A percentile compares a stretch with the other conserved stretches of the same genome.
These are phyloP conservation scores for Tulasnella sp. DNA, from an alignment of 768 basidiomycete genomes.

Conservation along the genomic window DNA sequence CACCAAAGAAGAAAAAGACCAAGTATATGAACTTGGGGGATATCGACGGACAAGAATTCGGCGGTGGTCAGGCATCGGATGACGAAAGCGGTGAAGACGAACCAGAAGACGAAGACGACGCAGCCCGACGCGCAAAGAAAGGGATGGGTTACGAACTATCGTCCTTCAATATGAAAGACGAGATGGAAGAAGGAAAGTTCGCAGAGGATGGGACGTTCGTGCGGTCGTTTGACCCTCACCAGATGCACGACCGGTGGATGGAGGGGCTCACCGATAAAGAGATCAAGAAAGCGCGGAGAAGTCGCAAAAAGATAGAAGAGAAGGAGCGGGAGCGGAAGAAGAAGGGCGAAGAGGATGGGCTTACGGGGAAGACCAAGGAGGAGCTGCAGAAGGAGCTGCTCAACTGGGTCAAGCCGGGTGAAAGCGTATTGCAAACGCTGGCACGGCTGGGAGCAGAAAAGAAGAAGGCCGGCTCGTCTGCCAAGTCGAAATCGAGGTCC, in stretches of 20 bases:
- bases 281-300: constrained; percentile 67
- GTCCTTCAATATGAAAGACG: constrained; percentile 97
- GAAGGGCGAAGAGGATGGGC: constrained; percentile 55
- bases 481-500: constrained; percentile 10
- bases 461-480: constrained; percentile 34
- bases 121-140: constrained; percentile 56
- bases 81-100: constrained; percentile 26
- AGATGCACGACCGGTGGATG: constrained; percentile 92
- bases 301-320: constrained; percentile 63
- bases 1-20: constrained; percentile 45
- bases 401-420: constrained; percentile 50
- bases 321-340: constrained; percentile 53
- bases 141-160: constrained; percentile 92
- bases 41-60: constrained; percentile 95
- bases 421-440: constrained; percentile 80
- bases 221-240: constrained; percentile 77
- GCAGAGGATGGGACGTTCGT: constrained; percentile 84
- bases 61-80: constrained; percentile 34
- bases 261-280: constrained; percentile 69
- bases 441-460: constrained; percentile 66
- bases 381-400: constrained; percentile 57
- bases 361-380: constrained; percentile 47
- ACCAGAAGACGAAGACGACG: constrained; percentile 67
- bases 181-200: constrained; percentile 98
- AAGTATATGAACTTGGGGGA: constrained; percentile 80